Conservation (phyloP, 2,329 filamentous ascomycete species). For the Fusarium sublunatum region DNA sequence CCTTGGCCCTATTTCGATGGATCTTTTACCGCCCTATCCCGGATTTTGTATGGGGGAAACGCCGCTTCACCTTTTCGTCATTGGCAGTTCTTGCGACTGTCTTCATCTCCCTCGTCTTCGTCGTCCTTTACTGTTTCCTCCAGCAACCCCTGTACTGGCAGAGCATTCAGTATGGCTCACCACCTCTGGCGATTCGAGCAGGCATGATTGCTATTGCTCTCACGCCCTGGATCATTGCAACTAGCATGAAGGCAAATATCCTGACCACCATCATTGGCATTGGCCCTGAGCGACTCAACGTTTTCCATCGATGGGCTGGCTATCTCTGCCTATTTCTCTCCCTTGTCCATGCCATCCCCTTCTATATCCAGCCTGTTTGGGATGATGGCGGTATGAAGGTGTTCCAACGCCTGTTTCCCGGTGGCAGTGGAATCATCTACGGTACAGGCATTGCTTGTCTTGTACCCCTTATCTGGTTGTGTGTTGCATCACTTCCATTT, state of each 20-base stretch:
- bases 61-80: constrained; percentile 83
- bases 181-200: constrained; percentile 84
- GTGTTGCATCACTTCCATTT: constrained; percentile 83
- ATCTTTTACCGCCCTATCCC: constrained; percentile 90
- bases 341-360: constrained; percentile 86
- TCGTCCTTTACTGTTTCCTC: constrained; percentile 84
- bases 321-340: constrained; percentile 87
- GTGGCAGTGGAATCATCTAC: constrained; percentile 76
- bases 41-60: constrained; percentile 74
- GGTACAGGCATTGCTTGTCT: constrained; percentile 87
- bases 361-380: constrained; percentile 89
- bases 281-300: constrained; percentile 90
- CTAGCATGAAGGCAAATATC: constrained; percentile 91
- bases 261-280: constrained; percentile 88
- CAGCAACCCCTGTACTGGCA: constrained; percentile 90
- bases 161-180: constrained; percentile 87
- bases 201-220: constrained; percentile 94
- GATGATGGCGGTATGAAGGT: constrained; percentile 78
- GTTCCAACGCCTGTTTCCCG: constrained; percentile 76
- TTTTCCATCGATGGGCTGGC: constrained; percentile 90
- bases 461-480: constrained; percentile 84
- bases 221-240: constrained; percentile 90
- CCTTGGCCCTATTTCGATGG: constrained; percentile 85
- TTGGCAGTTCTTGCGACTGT: constrained; percentile 77
- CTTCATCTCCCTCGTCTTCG: constrained; percentile 75